Evolutionary conservation across 1,284 basidiomycete genomes (phyloP).

Genomic region (Hypsizygus ulmarius): DNA sequence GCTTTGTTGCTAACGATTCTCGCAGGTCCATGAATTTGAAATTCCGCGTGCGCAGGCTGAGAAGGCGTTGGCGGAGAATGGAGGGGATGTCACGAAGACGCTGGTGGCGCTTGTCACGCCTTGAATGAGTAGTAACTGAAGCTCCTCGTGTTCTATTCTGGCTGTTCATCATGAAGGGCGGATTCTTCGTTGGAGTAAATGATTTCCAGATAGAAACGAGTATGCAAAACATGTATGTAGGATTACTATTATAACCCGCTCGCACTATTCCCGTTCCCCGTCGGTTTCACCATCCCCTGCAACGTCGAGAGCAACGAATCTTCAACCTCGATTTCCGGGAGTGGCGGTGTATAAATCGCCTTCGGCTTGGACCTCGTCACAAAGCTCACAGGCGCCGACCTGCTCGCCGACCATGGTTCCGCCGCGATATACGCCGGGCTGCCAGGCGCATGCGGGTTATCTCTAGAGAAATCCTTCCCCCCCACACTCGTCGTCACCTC

Average conservation of each 20-base stretch:
- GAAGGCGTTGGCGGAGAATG: conserved; percentile 48
- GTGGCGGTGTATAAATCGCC: neutral
- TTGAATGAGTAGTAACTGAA: too few species aligned
- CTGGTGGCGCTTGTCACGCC: conserved; percentile 37
- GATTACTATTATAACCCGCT: too few species aligned
- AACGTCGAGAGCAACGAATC: neutral
- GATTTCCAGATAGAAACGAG: too few species aligned
- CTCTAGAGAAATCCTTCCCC: conserved; percentile 1
- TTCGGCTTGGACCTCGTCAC: neutral
- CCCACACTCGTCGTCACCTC: conserved; percentile 22
- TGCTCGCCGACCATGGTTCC: neutral
- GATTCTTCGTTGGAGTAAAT: too few species aligned
- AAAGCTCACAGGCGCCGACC: neutral
- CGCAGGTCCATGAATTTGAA: conserved; percentile 63
- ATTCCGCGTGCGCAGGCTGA: conserved; percentile 58
- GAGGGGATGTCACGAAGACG: conserved; percentile 44
- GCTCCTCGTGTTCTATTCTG: neutral
- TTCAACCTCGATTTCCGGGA: neutral
- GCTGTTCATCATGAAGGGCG: too few species aligned
- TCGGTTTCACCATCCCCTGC: too few species aligned
- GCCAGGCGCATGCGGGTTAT: conserved; percentile 21
- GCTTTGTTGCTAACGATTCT: neutral
- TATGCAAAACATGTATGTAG: too few species aligned
- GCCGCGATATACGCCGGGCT: conserved; percentile 18
- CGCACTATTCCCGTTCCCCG: too few species aligned